A percentile compares a stretch with the other conserved stretches of the same genome.
phyloP scores from a whole-genome alignment of 768 basidiomycete genomes.

The Stropharia rugosoannulata region DNA sequence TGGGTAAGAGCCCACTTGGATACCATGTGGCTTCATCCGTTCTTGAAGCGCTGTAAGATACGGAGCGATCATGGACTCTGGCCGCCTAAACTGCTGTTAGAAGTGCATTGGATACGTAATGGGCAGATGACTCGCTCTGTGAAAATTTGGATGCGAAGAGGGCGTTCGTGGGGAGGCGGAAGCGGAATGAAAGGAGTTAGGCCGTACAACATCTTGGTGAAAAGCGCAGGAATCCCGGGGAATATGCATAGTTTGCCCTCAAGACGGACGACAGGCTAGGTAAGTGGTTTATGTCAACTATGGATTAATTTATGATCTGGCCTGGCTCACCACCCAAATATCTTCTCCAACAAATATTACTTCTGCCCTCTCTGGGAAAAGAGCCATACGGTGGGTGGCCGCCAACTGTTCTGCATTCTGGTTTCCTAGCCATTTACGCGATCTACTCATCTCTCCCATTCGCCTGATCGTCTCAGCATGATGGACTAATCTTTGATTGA shows the following conservation, averaged over 20 bases:
- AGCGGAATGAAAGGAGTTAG: slow-evolving; percentile 76
- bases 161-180: slow-evolving; percentile 72
- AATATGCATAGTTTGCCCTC: slow-evolving; percentile 87
- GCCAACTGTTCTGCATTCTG: slow-evolving; percentile 74
- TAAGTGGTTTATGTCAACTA: slow-evolving; percentile 1
- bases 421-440: slow-evolving; percentile 52
- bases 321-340: slow-evolving; percentile 75
- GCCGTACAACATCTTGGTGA: slow-evolving; percentile 76
- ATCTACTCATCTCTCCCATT: slow-evolving; percentile 61
- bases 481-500: slow-evolving; percentile 67
- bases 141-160: slow-evolving; percentile 79
- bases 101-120: neutral
- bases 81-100: slow-evolving; percentile 37
- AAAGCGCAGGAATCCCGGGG: slow-evolving; percentile 87
- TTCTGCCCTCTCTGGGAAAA: slow-evolving; percentile 81
- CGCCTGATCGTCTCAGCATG: slow-evolving; percentile 77
- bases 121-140: slow-evolving; percentile 53
- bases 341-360: slow-evolving; percentile 77
- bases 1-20: slow-evolving; percentile 83
- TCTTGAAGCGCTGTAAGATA: slow-evolving; percentile 79
- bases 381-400: slow-evolving; percentile 86
- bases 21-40: slow-evolving; percentile 68
- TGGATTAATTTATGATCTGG: neutral
- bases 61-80: slow-evolving; percentile 83
- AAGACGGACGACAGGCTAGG: slow-evolving; percentile 81